phyloP scores from a whole-genome alignment of 495 filamentous ascomycete genomes.

The Penicillium chermesinum region DNA sequence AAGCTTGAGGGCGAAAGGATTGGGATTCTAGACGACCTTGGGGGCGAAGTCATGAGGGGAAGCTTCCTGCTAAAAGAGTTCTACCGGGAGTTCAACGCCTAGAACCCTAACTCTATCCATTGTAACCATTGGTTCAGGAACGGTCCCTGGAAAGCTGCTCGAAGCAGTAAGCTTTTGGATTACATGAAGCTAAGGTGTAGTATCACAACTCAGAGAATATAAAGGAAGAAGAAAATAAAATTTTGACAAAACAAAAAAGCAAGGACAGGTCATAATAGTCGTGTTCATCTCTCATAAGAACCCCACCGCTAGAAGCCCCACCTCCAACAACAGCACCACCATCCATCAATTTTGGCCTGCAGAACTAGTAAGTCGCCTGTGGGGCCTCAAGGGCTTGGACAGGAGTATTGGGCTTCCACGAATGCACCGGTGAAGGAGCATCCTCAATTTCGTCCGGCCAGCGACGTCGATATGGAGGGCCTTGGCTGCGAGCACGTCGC shows the following conservation, averaged over 20 bases:
- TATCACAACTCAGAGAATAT: no score
- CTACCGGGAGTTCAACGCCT: not conserved
- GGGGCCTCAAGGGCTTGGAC: constrained; percentile 2
- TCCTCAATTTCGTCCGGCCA: constrained; percentile 28
- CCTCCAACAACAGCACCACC: not conserved
- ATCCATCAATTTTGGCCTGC: not conserved
- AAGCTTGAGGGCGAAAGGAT: not conserved
- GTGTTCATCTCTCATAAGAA: not conserved
- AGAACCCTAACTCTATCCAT: no score
- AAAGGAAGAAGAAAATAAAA: not conserved
- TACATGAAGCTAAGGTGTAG: no score
- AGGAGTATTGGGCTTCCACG: constrained; percentile 12
- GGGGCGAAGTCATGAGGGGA: not conserved
- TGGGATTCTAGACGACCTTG: not conserved
- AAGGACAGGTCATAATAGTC: not conserved
- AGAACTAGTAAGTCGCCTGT: constrained; percentile 13
- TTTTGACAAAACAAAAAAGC: not conserved
- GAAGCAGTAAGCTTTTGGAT: no score
- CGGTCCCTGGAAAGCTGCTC: no score
- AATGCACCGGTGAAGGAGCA: constrained; percentile 1
- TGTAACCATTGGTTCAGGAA: no score
- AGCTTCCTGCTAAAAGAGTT: no score
- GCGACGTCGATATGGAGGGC: constrained; percentile 8
- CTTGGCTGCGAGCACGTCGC: constrained; percentile 35
- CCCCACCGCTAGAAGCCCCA: not conserved